Evolutionary conservation across 257 asterid genomes (phyloP).

Genomic region (Solanum pinnatisectum): DNA sequence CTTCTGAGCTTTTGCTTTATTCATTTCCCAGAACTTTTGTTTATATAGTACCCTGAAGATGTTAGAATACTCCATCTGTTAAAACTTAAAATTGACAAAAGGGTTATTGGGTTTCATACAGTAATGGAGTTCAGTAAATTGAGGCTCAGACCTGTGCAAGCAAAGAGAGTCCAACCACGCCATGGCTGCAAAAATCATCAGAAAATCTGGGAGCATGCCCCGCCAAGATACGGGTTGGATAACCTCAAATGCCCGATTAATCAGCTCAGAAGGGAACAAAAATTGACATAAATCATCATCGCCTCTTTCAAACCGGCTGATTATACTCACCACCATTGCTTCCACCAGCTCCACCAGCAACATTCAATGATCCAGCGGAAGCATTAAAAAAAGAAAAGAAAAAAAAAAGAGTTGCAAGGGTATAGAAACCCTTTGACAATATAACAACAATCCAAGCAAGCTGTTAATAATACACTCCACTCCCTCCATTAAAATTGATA

Average conservation of each 20-base stretch:
- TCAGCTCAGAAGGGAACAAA: background rate
- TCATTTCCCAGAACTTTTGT: background rate
- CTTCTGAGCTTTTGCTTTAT: background rate
- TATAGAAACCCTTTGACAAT: background rate
- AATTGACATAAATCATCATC: background rate
- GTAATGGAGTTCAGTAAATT: background rate
- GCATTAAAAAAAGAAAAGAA: background rate
- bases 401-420: background rate
- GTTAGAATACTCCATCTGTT: background rate
- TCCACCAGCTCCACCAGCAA: background rate
- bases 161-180: background rate
- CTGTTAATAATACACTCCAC: background rate
- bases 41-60: background rate
- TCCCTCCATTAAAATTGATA: background rate
- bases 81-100: background rate
- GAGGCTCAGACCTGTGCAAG: background rate
- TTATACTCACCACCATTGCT: background rate
- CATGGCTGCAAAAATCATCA: slow-evolving; percentile 20
- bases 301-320: background rate
- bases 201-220: slow-evolving; percentile 3
- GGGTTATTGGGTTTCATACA: background rate
- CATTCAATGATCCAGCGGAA: background rate
- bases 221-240: slow-evolving; percentile 13
- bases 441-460: background rate
- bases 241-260: background rate